Base-by-base conservation (phyloP, 1,139 yeast species). In the Candida pseudoviswanathii region DNA sequence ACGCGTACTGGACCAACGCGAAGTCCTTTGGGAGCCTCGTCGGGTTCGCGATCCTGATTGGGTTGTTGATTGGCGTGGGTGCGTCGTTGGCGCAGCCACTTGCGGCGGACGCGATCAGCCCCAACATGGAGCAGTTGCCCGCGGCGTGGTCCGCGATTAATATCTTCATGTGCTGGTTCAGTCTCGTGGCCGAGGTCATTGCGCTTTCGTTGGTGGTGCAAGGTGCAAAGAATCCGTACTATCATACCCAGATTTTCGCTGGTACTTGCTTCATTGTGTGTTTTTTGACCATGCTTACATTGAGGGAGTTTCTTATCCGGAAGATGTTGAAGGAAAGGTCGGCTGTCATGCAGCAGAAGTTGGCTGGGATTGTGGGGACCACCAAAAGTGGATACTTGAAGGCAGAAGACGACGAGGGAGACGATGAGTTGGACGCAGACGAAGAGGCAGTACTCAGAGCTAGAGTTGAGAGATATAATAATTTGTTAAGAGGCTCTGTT, bases 71-170 rank as follows among this genome's bases (percentile, higher is more conserved):
- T 49, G 92, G 91, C 41, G 78, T 85, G n/a, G 86, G 85, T 10
- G 79, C 85, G 58, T 80, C 84, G 9, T 78, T 83, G 78, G 76
- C 79, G 48, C 80, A 83, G 25, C 84, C 89, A 1, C 60, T 86
- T 46, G 78, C 82, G 5, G 80, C 85, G 1, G 90, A 84, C 60
- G 61, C 82, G 27, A 71, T 82, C 32, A 74, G 71, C 42, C 65
- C 64, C 1, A 74, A 78, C 3, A 48, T 54, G 36, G 67, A 68
- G 3, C 73, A 75, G 43, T 74, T 84, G 49, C 78, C 84, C 1
- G 77, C 86, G 4, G 85, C 82, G 1, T 84, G 89, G 85, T 73
- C 85, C 1, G 77, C 76, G 26, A 70, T 81, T 48, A 85, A 82
- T 58, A 67, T 81, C 33, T 57, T 73, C 16, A 77, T 77, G 37